These are phyloP conservation scores for Pleurotus salmoneostramineus DNA, from an alignment of 768 basidiomycete species.

Conservation along the genomic window DNA sequence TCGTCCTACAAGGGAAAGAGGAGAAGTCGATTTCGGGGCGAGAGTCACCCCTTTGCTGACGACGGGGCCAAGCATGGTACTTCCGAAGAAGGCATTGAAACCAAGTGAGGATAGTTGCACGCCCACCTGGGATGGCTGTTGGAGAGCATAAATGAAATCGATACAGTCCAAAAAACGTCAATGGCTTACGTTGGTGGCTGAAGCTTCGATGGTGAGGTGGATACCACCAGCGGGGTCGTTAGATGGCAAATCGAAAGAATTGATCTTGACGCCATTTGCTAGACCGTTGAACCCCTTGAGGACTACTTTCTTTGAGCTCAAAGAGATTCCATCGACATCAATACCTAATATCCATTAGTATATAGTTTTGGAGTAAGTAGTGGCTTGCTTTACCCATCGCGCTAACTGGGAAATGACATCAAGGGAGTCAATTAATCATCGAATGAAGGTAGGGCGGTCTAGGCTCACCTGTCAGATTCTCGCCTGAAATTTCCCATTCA, in stretches of 20 bases:
- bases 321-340: slow-evolving; percentile 48
- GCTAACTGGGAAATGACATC: slow-evolving; percentile 34
- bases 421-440: background rate
- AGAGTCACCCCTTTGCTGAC: slow-evolving; percentile 49
- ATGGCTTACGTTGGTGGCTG: slow-evolving; percentile 51
- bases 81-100: slow-evolving; percentile 54
- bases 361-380: background rate
- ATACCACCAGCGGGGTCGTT: slow-evolving; percentile 74
- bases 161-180: background rate
- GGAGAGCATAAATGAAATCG: slow-evolving; percentile 10
- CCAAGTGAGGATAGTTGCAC: slow-evolving; percentile 57
- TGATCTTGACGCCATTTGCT: slow-evolving; percentile 55
- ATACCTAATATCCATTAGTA: slow-evolving; percentile 37
- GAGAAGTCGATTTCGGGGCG: slow-evolving; percentile 45
- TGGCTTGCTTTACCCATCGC: slow-evolving; percentile 41
- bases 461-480: slow-evolving; percentile 54
- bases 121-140: slow-evolving; percentile 72
- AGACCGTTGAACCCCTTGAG: slow-evolving; percentile 71
- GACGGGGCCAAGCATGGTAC: slow-evolving; percentile 57
- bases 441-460: background rate
- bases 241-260: slow-evolving; percentile 65
- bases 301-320: slow-evolving; percentile 53
- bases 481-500: slow-evolving; percentile 63
- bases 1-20: slow-evolving; percentile 55
- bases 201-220: slow-evolving; percentile 59